These are phyloP conservation scores for Galerina marginata DNA, from an alignment of 768 basidiomycete species.

Conservation along the genomic window DNA sequence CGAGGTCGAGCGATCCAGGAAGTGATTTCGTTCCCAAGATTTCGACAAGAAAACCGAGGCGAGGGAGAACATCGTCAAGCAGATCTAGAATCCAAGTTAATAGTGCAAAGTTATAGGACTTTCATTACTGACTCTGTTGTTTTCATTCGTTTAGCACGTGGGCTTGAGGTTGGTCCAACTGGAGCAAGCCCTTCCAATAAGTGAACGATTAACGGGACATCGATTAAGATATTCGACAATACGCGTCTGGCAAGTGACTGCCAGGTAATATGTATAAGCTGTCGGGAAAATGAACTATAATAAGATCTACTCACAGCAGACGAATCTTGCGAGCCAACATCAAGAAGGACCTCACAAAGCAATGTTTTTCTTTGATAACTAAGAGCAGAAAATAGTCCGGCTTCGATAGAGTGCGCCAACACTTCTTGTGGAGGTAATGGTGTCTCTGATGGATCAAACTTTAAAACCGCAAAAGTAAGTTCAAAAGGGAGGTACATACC, in stretches of 20 bases:
- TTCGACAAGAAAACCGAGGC: constrained; percentile 69
- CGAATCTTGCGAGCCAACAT: constrained; percentile 50
- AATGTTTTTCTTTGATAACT: constrained; percentile 57
- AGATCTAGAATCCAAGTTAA: constrained; percentile 25
- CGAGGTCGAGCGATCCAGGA: constrained; percentile 72
- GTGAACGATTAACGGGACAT: constrained; percentile 56
- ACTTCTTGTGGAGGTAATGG: constrained; percentile 42
- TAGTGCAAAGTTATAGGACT: background rate
- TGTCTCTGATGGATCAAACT: constrained; percentile 37
- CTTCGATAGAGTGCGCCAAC: constrained; percentile 51
- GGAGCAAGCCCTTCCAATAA: constrained; percentile 60
- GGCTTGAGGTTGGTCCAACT: constrained; percentile 38
- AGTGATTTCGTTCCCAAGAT: constrained; percentile 67
- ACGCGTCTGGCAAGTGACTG: constrained; percentile 53
- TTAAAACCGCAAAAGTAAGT: background rate
- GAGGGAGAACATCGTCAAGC: constrained; percentile 46
- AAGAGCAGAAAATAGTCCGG: constrained; percentile 62
- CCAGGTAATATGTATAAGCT: constrained; percentile 30
- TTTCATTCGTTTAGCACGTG: constrained; percentile 71
- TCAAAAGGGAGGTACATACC: constrained; percentile 36
- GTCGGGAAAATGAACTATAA: constrained; percentile 1
- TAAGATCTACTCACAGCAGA: constrained; percentile 48
- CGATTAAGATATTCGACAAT: constrained; percentile 52
- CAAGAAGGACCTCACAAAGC: constrained; percentile 62
- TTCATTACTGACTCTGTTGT: constrained; percentile 51